These are phyloP conservation scores for Pseudogymnoascus sp. DNA, from an alignment of 2,329 filamentous ascomycete species.

Conservation along the genomic window DNA sequence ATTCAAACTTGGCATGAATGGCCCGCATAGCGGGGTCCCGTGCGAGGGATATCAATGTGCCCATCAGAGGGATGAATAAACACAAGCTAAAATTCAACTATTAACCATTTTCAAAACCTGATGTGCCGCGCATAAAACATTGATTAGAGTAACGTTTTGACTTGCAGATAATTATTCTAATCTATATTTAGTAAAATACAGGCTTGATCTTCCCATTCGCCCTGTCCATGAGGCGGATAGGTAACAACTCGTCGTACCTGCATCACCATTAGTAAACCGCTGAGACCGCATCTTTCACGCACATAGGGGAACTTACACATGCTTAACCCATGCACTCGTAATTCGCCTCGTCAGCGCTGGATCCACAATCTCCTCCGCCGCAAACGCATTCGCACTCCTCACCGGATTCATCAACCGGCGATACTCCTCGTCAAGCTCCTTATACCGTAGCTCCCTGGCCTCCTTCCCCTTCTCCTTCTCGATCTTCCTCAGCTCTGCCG, in stretches of 20 bases:
- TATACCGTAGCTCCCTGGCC: constrained; percentile 34
- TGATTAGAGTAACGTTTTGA: no score
- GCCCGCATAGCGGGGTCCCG: not conserved
- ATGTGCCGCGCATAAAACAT: not conserved
- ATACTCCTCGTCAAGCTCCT: constrained; percentile 51
- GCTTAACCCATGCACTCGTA: constrained; percentile 44
- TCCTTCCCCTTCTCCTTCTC: constrained; percentile 41
- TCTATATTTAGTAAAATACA: constrained; percentile 27
- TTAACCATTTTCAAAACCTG: not conserved
- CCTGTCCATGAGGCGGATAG: constrained; percentile 26
- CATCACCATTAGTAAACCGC: constrained; percentile 20
- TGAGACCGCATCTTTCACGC: constrained; percentile 38
- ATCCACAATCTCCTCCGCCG: constrained; percentile 57
- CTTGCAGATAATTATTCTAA: not conserved
- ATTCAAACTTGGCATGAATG: not conserved
- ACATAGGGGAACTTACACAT: constrained; percentile 34
- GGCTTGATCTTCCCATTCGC: constrained; percentile 34
- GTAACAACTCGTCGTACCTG: constrained; percentile 22
- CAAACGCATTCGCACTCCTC: constrained; percentile 53
- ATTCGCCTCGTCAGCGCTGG: constrained; percentile 48
- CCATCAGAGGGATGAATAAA: not conserved
- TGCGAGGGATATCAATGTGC: not conserved
- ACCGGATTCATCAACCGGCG: constrained; percentile 55
- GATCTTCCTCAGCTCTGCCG: constrained; percentile 48
- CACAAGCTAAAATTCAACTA: not conserved